Evolutionary conservation across 257 asterid species (phyloP).

Genomic region (Solanum dulcamara): DNA sequence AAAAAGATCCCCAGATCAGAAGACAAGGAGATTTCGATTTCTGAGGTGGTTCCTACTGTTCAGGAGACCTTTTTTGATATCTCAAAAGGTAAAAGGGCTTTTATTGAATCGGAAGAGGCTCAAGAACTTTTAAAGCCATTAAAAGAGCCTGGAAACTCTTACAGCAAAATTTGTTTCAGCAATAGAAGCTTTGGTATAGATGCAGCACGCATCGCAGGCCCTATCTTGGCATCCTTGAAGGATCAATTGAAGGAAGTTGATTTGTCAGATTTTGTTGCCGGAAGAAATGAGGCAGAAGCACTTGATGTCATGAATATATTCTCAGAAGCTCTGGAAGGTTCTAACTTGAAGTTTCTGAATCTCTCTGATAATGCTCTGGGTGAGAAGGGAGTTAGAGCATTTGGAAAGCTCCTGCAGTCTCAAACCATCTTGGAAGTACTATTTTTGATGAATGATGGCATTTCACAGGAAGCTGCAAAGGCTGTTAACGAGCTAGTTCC

Average conservation of each 20-base stretch:
- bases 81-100: slow-evolving; percentile 77
- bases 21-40: slow-evolving; percentile 20
- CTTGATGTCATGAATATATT: slow-evolving; percentile 90
- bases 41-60: slow-evolving; percentile 21
- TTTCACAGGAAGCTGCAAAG: slow-evolving; percentile 89
- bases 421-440: slow-evolving; percentile 73
- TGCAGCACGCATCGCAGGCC: slow-evolving; percentile 76
- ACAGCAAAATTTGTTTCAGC: slow-evolving; percentile 76
- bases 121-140: slow-evolving; percentile 63
- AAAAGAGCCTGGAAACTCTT: slow-evolving; percentile 57
- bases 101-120: slow-evolving; percentile 77
- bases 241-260: slow-evolving; percentile 83
- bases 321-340: slow-evolving; percentile 82
- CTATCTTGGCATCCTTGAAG: slow-evolving; percentile 64
- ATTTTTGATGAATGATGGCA: slow-evolving; percentile 81
- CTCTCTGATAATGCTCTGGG: slow-evolving; percentile 94
- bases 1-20: slow-evolving; percentile 34
- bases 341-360: slow-evolving; percentile 61
- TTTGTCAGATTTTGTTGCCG: slow-evolving; percentile 93
- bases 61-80: slow-evolving; percentile 53
- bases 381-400: slow-evolving; percentile 90
- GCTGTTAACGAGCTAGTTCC: slow-evolving; percentile 85
- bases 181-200: slow-evolving; percentile 81
- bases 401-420: slow-evolving; percentile 64
- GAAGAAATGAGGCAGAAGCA: slow-evolving; percentile 89